phyloP scores from a whole-genome alignment of 108 stramenopile species.

The Nitzschia palea region DNA sequence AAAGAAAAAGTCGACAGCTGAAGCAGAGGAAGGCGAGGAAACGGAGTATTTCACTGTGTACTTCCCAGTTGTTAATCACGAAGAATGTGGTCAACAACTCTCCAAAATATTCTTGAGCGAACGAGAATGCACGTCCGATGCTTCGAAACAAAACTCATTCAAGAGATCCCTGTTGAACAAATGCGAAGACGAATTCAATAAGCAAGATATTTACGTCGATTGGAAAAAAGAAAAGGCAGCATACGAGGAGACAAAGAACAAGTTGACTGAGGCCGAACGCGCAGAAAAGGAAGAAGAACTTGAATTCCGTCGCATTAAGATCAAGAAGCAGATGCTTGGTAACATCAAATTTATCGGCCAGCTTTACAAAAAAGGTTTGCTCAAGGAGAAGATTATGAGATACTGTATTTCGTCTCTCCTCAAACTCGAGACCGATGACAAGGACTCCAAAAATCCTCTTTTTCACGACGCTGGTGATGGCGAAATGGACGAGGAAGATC shows the following conservation, averaged over 20 bases:
- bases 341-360: conserved; percentile 97
- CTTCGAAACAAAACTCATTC: conserved; percentile 81
- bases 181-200: conserved; percentile 90
- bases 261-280: conserved; percentile 63
- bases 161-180: conserved; percentile 85
- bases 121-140: conserved; percentile 65
- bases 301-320: conserved; percentile 82
- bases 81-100: conserved; percentile 80
- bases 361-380: conserved; percentile 91
- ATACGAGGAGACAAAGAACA: conserved; percentile 64
- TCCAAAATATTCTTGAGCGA: conserved; percentile 76
- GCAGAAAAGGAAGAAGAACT: conserved; percentile 73
- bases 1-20: conserved; percentile 40
- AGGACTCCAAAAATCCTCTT: conserved; percentile 42
- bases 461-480: conserved; percentile 48
- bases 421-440: conserved; percentile 63
- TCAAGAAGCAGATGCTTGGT: conserved; percentile 95
- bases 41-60: conserved; percentile 68
- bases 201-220: conserved; percentile 79
- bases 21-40: conserved; percentile 27
- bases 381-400: conserved; percentile 94
- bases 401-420: conserved; percentile 83
- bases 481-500: conserved; percentile 88
- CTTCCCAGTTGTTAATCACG: conserved; percentile 64
- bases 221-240: conserved; percentile 81